Base-by-base conservation (phyloP, 169 alveolate species). In the Besnoitia besnoiti region DNA sequence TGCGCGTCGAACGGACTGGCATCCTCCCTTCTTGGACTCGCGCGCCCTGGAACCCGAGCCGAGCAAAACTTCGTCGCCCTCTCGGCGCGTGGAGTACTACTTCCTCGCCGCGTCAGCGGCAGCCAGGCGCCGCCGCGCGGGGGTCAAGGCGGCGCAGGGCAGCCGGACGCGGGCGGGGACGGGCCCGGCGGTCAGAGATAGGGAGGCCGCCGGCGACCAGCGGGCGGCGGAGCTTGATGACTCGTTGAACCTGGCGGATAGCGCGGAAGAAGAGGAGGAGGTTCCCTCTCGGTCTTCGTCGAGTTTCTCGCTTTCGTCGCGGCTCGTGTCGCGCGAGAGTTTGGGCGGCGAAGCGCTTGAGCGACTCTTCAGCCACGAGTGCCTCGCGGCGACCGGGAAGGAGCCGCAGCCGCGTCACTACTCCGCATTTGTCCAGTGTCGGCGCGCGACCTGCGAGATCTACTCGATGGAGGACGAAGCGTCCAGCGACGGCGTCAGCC, bases 361-460 rank as follows among this genome's bases (percentile, higher is more conserved):
- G n/a, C n/a, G n/a, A n/a, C n/a, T n/a, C n/a, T n/a, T n/a, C n/a
- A n/a, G n/a, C n/a, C n/a, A n/a, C n/a, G n/a, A n/a, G n/a, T n/a
- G n/a, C n/a, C n/a, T n/a, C n/a, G n/a, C n/a, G n/a, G n/a, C n/a
- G n/a, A n/a, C n/a, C n/a, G n/a, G n/a, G n/a, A 21, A 55, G 67
- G 24, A 55, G 67, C 30, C 30, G 12, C 67, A 55, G 67, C 67
- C 67, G 24, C 67, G 24, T n/a, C 5, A n/a, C n/a, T n/a, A n/a
- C n/a, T n/a, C 67, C 33, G 67, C 67, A 5, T 55, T 55, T 55
- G 67, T 55, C 67, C 33, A 55, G 67, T 55, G 67, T n/a, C 3
- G 82, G 24, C 82, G 82, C 39, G 82, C 82, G 30, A 73, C 82
- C 27, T 73, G 82, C 46, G 82, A 73, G 24, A 73, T 73, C 46